Evolutionary conservation across 2,329 filamentous ascomycete species (phyloP), one percentile per base, ranked within the genome.

Genomic region (Beauveria brongniartii): DNA sequence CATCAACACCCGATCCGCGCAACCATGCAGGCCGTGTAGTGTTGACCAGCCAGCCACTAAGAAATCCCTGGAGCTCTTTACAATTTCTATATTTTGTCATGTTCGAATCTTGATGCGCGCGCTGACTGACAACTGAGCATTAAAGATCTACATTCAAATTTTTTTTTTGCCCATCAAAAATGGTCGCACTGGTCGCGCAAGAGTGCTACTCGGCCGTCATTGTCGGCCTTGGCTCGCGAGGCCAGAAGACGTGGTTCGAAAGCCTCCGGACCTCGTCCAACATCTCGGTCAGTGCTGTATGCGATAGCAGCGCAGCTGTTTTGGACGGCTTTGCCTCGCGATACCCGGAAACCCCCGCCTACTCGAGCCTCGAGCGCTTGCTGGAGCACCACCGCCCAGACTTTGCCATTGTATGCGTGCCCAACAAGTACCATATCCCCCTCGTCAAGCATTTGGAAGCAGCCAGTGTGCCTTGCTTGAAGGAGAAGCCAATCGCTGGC

Each of bases 401-500:
- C 12, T 55, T 55, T 12, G 53, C 40, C 22, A 44, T 58, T 28
- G 16, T 50, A 20, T 58, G 55, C 22, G 22, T 50, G 22, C 55
- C 55, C 34, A 58, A 58, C 9, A 41, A n/a, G 16, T 28, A 50
- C 16, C 55, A 58, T 28, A 0, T 30, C 3, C 3, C 6, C 44
- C 16, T 40, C 14, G 51, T 58, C 7, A 5, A 58, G 34, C 46
- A 51, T 14, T 16, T 58, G 44, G 44, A 22, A 34, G 34, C 46
- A 4, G 34, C 30, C 18, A 22, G 55, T 9, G 34, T 58, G 20
- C 46, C 55, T 14, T 58, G 55, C 18, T 24, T 58, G 16, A 58
- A 58, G 44, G 55, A 58, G 28, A 58, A 58, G 55, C 55, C 55
- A 1, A 50, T 58, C 22, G 55, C 55, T 2, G 20, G 30, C 20